Evolutionary conservation across 2,329 filamentous ascomycete genomes (phyloP).

Genomic region (Aureobasidium sp.): DNA sequence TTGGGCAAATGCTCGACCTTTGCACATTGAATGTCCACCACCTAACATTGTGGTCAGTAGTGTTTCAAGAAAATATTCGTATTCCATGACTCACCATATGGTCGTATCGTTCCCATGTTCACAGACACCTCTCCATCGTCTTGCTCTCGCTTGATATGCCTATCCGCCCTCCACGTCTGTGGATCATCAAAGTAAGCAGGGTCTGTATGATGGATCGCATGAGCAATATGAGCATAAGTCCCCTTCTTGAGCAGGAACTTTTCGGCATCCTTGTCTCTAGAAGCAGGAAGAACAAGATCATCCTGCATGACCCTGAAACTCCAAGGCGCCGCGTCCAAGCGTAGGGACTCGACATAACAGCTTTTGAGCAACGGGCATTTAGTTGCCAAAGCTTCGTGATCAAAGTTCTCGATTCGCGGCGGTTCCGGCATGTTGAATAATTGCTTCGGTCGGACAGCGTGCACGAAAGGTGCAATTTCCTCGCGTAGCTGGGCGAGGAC

Average conservation of each 20-base stretch:
- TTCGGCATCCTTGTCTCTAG: conserved; percentile 26
- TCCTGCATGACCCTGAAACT: conserved; percentile 29
- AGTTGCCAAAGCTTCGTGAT: conserved; percentile 27
- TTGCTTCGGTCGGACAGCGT: conserved; percentile 25
- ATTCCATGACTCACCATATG: conserved; percentile 35
- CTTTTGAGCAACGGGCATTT: conserved; percentile 33
- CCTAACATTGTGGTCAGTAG: conserved; percentile 24
- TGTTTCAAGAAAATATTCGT: neutral
- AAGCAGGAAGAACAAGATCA: conserved; percentile 30
- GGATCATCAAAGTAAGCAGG: conserved; percentile 29
- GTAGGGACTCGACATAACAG: conserved; percentile 32
- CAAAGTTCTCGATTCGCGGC: conserved; percentile 26
- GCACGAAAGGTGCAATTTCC: conserved; percentile 29
- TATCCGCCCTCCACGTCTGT: conserved; percentile 27
- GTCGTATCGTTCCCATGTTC: conserved; percentile 39
- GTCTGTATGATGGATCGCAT: conserved; percentile 33
- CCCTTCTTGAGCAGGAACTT: conserved; percentile 29
- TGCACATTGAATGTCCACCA: conserved; percentile 43
- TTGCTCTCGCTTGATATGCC: conserved; percentile 29
- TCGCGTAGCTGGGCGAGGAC: conserved; percentile 29
- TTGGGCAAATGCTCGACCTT: conserved; percentile 46
- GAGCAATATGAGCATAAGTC: conserved; percentile 31
- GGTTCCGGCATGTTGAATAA: conserved; percentile 29
- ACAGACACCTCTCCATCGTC: conserved; percentile 22
- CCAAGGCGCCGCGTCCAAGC: conserved; percentile 31